Conservation (phyloP, 441 rosid genomes). For the Cnidoscolus chayamansa region DNA sequence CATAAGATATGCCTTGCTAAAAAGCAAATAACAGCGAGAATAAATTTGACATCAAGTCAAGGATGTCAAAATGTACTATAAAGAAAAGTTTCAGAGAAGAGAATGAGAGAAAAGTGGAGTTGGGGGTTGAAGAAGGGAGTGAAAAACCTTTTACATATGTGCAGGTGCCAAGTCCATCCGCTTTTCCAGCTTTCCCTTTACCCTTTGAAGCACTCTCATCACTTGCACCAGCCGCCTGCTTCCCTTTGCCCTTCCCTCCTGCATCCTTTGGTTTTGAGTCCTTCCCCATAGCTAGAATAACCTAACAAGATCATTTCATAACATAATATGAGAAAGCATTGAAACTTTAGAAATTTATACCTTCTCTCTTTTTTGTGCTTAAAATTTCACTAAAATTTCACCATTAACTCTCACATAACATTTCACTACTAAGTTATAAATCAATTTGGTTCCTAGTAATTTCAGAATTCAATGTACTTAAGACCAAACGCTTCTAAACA, state of each 20-base stretch:
- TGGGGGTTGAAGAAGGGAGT: background rate
- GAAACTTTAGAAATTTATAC: background rate
- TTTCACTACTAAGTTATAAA: background rate
- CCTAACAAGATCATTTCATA: background rate
- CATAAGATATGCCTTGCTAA: conserved; percentile 85
- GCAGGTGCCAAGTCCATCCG: conserved; percentile 95
- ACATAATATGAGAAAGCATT: background rate
- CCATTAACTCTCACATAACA: background rate
- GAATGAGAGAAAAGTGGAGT: background rate
- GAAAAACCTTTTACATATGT: conserved; percentile 85
- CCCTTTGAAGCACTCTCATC: conserved; percentile 78
- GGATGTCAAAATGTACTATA: background rate
- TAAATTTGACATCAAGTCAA: no score
- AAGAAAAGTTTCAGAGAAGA: background rate
- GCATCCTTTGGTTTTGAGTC: conserved; percentile 57
- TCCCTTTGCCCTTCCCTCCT: conserved; percentile 85
- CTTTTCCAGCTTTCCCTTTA: conserved; percentile 91
- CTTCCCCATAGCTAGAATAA: conserved; percentile 55
- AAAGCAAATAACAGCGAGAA: conserved; percentile 11
- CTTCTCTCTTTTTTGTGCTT: background rate
- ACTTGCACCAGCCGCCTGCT: conserved; percentile 70
- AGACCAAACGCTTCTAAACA: background rate
- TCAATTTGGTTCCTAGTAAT: background rate
- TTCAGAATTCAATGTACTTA: background rate
- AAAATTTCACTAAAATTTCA: background rate